These are phyloP conservation scores for Erysimum cheiranthoides DNA, from an alignment of 345 rosid genomes.

Conservation along the genomic window DNA sequence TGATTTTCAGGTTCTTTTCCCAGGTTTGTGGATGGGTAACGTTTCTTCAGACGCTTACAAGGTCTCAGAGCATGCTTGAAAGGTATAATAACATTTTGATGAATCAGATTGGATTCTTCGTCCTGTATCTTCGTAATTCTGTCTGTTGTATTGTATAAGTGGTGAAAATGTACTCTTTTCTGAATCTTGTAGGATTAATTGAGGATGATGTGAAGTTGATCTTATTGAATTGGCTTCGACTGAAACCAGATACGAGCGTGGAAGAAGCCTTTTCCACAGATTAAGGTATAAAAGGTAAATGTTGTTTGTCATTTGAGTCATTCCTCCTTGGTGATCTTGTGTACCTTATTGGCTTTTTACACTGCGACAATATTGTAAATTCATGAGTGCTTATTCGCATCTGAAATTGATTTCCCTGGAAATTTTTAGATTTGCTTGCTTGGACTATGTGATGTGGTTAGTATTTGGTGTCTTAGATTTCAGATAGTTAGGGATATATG, in stretches of 20 bases:
- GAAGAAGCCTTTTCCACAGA: slow-evolving; percentile 19
- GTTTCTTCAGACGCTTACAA: slow-evolving; percentile 64
- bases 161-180: not conserved
- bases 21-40: slow-evolving; percentile 77
- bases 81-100: slow-evolving; percentile 45
- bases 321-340: slow-evolving; percentile 7
- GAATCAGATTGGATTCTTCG: slow-evolving; percentile 14
- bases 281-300: slow-evolving; percentile 27
- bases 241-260: slow-evolving; percentile 6
- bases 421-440: slow-evolving; percentile 11
- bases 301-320: slow-evolving; percentile 12
- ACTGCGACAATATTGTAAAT: not conserved
- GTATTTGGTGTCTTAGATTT: slow-evolving; percentile 15
- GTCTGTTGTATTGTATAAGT: not conserved
- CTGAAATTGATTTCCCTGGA: not conserved
- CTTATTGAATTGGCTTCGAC: slow-evolving; percentile 30
- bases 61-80: slow-evolving; percentile 53
- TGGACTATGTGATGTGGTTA: slow-evolving; percentile 10
- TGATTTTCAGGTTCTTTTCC: slow-evolving; percentile 57
- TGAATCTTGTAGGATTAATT: slow-evolving; percentile 32
- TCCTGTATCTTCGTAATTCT: not conserved
- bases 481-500: not conserved
- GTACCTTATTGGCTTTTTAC: not conserved
- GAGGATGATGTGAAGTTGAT: slow-evolving; percentile 32
- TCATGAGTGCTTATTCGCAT: not conserved